Percentiles rank a stretch among this genome's conserved stretches.
phyloP scores from a whole-genome alignment of 495 filamentous ascomycete species.

The Xylona heveae region DNA sequence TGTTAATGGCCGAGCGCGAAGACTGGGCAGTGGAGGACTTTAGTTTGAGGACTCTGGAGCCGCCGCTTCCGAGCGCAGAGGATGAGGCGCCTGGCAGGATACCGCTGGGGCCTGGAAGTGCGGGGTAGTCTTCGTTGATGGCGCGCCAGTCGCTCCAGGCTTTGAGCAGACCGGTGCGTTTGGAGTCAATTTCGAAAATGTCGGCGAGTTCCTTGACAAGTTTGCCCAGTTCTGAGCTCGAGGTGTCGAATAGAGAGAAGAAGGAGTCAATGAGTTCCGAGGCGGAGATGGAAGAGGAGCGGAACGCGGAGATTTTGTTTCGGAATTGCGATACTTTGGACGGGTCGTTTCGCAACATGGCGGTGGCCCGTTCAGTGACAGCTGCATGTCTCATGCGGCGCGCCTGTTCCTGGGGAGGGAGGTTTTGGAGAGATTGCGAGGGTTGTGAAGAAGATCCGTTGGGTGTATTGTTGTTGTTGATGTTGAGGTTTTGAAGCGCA shows the following conservation, averaged over 20 bases:
- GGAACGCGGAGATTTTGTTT: constrained; percentile 50
- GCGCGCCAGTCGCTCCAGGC: constrained; percentile 91
- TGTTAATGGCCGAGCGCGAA: constrained; percentile 32
- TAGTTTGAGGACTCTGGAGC: constrained; percentile 43
- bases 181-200: constrained; percentile 65
- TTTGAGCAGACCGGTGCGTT: constrained; percentile 46
- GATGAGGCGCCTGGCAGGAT: constrained; percentile 27
- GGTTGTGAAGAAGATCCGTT: neutral
- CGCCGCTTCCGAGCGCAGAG: constrained; percentile 25
- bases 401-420: constrained; percentile 57
- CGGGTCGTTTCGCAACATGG: constrained; percentile 52
- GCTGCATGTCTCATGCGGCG: constrained; percentile 53
- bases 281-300: constrained; percentile 40
- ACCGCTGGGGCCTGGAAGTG: constrained; percentile 52
- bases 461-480: constrained; percentile 2
- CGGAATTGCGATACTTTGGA: constrained; percentile 60
- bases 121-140: constrained; percentile 90
- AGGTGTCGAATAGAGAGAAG: constrained; percentile 62
- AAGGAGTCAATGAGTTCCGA: constrained; percentile 63
- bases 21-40: constrained; percentile 63
- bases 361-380: constrained; percentile 67
- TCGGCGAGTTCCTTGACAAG: constrained; percentile 84
- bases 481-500: constrained; percentile 10
- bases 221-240: constrained; percentile 60
- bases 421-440: constrained; percentile 18